Evolutionary conservation across 768 basidiomycete genomes (phyloP), one percentile per base, ranked within the genome.

Genomic region (Suillus spraguei): DNA sequence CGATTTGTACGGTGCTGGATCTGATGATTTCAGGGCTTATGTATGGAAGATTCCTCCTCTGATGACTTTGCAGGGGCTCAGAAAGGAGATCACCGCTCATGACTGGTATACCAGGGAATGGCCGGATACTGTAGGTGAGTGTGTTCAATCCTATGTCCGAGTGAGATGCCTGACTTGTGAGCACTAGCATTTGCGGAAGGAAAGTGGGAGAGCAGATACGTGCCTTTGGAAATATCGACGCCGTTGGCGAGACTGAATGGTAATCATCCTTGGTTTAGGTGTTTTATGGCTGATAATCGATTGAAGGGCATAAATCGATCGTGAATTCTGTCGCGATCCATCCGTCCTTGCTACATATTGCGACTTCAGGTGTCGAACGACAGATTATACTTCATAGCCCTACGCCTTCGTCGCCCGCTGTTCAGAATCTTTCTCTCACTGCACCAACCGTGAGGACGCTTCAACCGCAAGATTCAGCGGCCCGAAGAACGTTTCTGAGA

Each of bases 21-120:
- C 91, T 13, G 93, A 95, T 70, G 91, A 94, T 72, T 94, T 94
- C 70, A 81, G 87, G 42, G 85, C 82, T 22, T 94, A 94, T 66
- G 71, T 92, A 28, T 95, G 93, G 93, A 85, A 83, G 66, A 78
- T 95, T 41, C 92, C 93, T 4, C 69, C 81, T 14, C 65, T 82
- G 4, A 63, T 67, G 11, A 74, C 77, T 17, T 78, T 92, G 52
- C 63, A 70, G 1, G 79, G 80, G 32, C 74, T 74, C 64, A 80
- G 91, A 49, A 71, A 74, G 58, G 79, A 82, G 53, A 72, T 91
- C 52, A 73, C 75, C 36, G 64, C 75, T 20, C 73, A 76, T 17
- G 79, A 83, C 59, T 87, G 90, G 87, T 66, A 69, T 17, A 70
- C 70, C 17, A 66, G 64, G 42, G 74, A 73, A 62, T 72, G 72